These are phyloP conservation scores for Fusarium dlaminii DNA, from an alignment of 2,329 filamentous ascomycete genomes.

Conservation along the genomic window DNA sequence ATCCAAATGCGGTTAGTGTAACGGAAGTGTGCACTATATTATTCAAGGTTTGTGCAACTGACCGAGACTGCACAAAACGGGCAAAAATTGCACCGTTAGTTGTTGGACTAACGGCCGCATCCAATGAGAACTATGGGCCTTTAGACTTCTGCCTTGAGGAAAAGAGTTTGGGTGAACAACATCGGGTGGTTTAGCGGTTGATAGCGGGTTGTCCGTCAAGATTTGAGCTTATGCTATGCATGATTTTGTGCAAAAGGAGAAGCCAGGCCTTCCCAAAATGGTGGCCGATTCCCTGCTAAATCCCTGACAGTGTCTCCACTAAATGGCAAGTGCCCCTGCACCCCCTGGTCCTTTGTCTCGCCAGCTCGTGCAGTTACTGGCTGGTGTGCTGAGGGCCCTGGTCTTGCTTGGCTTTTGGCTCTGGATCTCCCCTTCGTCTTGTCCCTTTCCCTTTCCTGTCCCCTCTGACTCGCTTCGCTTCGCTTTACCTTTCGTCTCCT, in stretches of 20 bases:
- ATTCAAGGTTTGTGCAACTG: background rate
- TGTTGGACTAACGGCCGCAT: background rate
- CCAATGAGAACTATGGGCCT: background rate
- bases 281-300: constrained; percentile 23
- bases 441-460: constrained; percentile 37
- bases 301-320: constrained; percentile 23
- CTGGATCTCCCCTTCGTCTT: constrained; percentile 23
- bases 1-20: background rate
- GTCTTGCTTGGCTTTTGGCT: constrained; percentile 11
- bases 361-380: constrained; percentile 25
- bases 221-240: constrained; percentile 19
- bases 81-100: background rate
- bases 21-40: background rate
- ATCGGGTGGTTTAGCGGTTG: background rate
- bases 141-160: background rate
- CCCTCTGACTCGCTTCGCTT: constrained; percentile 40
- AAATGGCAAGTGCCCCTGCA: constrained; percentile 12
- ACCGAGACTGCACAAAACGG: background rate
- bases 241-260: constrained; percentile 27
- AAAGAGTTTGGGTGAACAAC: background rate
- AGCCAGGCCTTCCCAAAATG: constrained; percentile 23
- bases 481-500: constrained; percentile 32
- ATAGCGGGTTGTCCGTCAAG: background rate
- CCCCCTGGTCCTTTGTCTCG: constrained; percentile 27
- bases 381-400: constrained; percentile 7